Evolutionary conservation across 2,329 filamentous ascomycete genomes (phyloP), one percentile per base, ranked within the genome.

Genomic region (Fusarium haematococcum): DNA sequence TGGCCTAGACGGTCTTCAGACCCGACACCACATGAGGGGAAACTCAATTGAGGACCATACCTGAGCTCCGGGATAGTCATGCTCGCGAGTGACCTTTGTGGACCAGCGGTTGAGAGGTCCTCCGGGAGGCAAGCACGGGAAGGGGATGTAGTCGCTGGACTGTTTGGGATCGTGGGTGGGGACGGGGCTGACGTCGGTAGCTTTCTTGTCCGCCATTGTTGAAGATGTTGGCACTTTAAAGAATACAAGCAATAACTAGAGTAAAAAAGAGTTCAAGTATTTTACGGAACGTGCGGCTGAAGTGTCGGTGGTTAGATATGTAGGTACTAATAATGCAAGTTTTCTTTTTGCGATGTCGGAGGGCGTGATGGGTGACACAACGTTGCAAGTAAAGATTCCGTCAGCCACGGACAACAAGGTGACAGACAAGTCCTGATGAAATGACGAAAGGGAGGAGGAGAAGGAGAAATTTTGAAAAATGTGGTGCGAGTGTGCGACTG

Each of bases 31-130:
- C 39, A 43, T 20, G 39, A 43, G n/a, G 39, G 6, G 11, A 43
- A 43, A 23, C 41, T 14, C 41, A 43, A 43, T 27, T 23, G 13
- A 33, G 2, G 23, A 39, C 65, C 83, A 68, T 83, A 94, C 94
- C 89, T 97, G 94, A 56, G 96, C 95, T 32, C 94, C 96, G 1
- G 96, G 95, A 79, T 94, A 97, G 83, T 98, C 95, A 91, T 98
- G 94, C 65, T 89, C 93, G 66, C 90, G 91, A 13, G 96, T 98
- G 69, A 98, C 85, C 52, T 90, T 92, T 20, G 94, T 91, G 6
- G 95, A 98, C 89, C 94, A 97, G 70, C 93, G 91, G 84, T 98
- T 98, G 74, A 98, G 86, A 23, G 85, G 79, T 3, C 86, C 88
- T 16, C 88, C 88, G 0, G 88, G 82, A 3, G 88, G 87, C 8